Evolutionary conservation across 768 basidiomycete genomes (phyloP).

Genomic region (Trametes meyenii): DNA sequence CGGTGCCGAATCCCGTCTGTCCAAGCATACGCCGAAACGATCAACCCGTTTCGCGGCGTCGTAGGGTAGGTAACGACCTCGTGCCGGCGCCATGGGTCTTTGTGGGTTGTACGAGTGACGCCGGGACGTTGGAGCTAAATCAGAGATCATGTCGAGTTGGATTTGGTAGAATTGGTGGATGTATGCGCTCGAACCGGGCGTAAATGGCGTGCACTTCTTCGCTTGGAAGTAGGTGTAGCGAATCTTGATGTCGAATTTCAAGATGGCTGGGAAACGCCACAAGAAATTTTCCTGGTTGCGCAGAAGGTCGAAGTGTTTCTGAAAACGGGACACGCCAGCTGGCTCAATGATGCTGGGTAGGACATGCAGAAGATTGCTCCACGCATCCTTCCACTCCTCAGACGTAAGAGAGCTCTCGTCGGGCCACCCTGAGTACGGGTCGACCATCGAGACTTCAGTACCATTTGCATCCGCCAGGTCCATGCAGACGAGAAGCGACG

Average conservation of each 20-base stretch:
- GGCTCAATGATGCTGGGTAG: background rate
- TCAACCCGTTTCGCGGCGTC: too few species aligned
- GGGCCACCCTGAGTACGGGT: background rate
- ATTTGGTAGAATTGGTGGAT: background rate
- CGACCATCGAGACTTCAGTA: background rate
- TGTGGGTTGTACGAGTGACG: too few species aligned
- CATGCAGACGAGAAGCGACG: background rate
- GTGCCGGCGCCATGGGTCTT: too few species aligned
- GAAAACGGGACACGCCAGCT: background rate
- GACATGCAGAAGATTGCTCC: background rate
- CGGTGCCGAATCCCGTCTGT: too few species aligned
- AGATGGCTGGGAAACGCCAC: background rate
- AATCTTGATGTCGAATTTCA: constrained; percentile 4
- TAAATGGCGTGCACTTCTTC: background rate
- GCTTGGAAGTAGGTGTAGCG: constrained; percentile 4
- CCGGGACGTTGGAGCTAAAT: too few species aligned
- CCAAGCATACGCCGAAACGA: too few species aligned
- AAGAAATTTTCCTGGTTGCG: background rate
- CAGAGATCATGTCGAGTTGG: background rate
- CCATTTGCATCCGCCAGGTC: background rate
- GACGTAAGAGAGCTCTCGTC: background rate
- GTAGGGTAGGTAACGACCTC: too few species aligned
- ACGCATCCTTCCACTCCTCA: constrained; percentile 11
- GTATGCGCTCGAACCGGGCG: background rate
- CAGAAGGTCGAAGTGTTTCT: constrained; percentile 1